These are phyloP conservation scores for Nigrospora osmanthi DNA, from an alignment of 2,329 filamentous ascomycete genomes.

Conservation along the genomic window DNA sequence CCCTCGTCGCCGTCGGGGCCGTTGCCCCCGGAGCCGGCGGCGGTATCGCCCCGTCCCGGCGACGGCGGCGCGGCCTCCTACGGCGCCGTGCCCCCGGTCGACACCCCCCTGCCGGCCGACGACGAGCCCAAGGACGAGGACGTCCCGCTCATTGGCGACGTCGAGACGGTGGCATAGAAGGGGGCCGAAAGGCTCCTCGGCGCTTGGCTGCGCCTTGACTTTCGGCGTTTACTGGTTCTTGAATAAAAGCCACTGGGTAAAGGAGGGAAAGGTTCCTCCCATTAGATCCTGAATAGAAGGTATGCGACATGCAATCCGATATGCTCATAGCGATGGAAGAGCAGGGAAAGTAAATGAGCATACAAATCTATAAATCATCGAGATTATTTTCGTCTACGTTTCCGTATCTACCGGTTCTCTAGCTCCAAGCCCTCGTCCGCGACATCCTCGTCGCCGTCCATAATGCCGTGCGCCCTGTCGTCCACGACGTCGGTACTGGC, in stretches of 20 bases:
- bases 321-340: too few relatives aligned
- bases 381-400: too few relatives aligned
- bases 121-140: constrained; percentile 3
- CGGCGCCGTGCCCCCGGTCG: not conserved
- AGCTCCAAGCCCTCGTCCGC: constrained; percentile 29
- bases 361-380: too few relatives aligned
- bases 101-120: not conserved
- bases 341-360: too few relatives aligned
- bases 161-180: not conserved
- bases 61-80: not conserved
- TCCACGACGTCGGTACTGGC: constrained; percentile 12
- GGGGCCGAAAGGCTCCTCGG: too few relatives aligned
- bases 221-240: too few relatives aligned
- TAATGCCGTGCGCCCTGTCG: constrained; percentile 29
- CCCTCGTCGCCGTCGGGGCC: not conserved
- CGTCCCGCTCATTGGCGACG: constrained; percentile 1
- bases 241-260: too few relatives aligned
- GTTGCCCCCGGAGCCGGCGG: not conserved
- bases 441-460: constrained; percentile 43
- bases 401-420: constrained; percentile 16
- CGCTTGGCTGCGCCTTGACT: too few relatives aligned
- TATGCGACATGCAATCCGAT: too few relatives aligned
- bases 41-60: not conserved
- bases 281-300: too few relatives aligned
- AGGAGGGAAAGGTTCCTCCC: too few relatives aligned